These are phyloP conservation scores for Brachypodium distachyon DNA, from an alignment of 202 grass and related monocot genomes.

Conservation along the genomic window DNA sequence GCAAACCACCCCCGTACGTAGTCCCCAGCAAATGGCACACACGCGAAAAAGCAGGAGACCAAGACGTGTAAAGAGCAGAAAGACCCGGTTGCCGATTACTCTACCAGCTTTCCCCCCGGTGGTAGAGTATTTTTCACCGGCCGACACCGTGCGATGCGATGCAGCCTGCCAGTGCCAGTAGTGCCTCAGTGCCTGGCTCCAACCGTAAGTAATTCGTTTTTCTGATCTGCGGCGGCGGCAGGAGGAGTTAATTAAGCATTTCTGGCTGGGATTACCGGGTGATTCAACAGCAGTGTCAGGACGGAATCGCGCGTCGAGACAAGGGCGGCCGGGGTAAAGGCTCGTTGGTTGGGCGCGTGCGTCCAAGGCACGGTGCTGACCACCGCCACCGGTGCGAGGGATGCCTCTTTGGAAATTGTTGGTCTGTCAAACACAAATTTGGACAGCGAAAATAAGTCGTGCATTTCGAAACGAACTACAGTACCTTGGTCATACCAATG, in stretches of 20 bases:
- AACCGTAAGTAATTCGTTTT: constrained; percentile 5
- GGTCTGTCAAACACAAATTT: background rate
- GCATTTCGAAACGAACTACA: background rate
- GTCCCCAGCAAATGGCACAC: background rate
- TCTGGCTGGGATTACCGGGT: background rate
- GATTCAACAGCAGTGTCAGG: too few species aligned
- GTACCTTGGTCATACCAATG: background rate
- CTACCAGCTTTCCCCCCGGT: background rate
- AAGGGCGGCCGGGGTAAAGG: background rate
- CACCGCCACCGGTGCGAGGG: too few species aligned
- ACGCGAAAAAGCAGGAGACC: background rate
- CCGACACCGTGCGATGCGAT: background rate
- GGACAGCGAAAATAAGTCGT: background rate
- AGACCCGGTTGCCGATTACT: background rate
- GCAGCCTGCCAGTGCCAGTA: too few species aligned
- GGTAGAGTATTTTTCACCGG: background rate
- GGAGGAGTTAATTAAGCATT: background rate
- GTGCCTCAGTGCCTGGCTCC: background rate
- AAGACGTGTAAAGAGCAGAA: background rate
- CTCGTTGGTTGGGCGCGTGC: background rate
- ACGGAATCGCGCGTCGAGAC: constrained; percentile 2
- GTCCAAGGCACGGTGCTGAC: constrained; percentile 15
- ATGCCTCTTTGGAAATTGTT: too few species aligned
- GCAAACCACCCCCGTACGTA: background rate
- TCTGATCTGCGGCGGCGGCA: background rate